A percentile compares a stretch with the other conserved stretches of the same genome.
Conservation (phyloP, 2,329 filamentous ascomycete species). For the Nigrospora oryzae region DNA sequence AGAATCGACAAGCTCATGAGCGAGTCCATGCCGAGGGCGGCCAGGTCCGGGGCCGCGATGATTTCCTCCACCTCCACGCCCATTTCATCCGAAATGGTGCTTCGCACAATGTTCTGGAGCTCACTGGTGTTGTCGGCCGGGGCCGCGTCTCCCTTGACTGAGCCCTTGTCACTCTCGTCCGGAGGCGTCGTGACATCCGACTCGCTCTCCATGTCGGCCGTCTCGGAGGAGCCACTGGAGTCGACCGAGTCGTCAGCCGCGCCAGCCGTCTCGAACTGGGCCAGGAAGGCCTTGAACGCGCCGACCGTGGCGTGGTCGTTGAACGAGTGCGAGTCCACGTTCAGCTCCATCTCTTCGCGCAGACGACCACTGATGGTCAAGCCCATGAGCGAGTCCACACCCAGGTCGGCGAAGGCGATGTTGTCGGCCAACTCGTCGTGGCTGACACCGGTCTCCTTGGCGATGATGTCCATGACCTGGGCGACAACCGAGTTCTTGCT, state of each 20-base stretch:
- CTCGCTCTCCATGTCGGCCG: constrained; percentile 36
- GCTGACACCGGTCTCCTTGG: constrained; percentile 46
- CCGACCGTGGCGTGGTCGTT: constrained; percentile 46
- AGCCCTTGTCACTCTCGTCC: constrained; percentile 42
- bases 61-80: constrained; percentile 60
- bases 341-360: constrained; percentile 48
- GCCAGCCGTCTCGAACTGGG: constrained; percentile 22
- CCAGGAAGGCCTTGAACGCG: constrained; percentile 37
- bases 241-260: constrained; percentile 23
- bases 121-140: constrained; percentile 31
- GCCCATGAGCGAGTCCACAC: constrained; percentile 54
- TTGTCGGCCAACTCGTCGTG: constrained; percentile 47
- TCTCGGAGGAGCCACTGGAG: constrained; percentile 26
- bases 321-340: constrained; percentile 43
- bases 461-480: constrained; percentile 43
- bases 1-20: constrained; percentile 49
- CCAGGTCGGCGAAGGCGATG: constrained; percentile 47
- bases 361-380: constrained; percentile 48
- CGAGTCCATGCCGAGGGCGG: constrained; percentile 51
- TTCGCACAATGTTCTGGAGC: constrained; percentile 46
- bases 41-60: constrained; percentile 42
- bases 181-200: constrained; percentile 44
- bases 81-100: constrained; percentile 64
- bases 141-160: constrained; percentile 29
- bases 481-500: constrained; percentile 31